Base-by-base conservation (phyloP, 495 filamentous ascomycete species). In the Pseudoneurospora amorphoporcata region DNA sequence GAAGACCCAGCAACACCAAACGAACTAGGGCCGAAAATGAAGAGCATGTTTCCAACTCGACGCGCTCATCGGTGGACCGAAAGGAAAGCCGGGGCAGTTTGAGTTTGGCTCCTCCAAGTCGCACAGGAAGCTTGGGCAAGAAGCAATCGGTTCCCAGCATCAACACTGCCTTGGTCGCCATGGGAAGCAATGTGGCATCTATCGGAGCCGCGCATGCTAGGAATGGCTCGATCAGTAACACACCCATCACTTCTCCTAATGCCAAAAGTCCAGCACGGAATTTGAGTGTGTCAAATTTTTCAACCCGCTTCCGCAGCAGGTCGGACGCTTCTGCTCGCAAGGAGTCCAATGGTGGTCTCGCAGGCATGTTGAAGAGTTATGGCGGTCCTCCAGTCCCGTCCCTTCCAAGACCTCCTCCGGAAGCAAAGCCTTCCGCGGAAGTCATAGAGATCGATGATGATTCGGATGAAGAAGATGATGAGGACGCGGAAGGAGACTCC, bases 221-320 rank as follows among this genome's bases (percentile, higher is more conserved):
- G 35, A 88, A 86, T 73, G 84, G 87, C 39, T 89, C 90, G 8
- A 82, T 90, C 70, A 91, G 87, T 53, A 77, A 76, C 5, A 84
- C 87, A 17, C 77, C 84, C 38, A 77, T 84, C 1, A 85, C 83
- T 40, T 86, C 89, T 16, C 87, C 87, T 8, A 65, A 65, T 12
- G 53, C 53, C 2, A 86, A 82, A 73, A 85, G 84, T 74, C 82
- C 84, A 8, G 23, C 53, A 65, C 53, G 53, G 53, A 65, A 65
- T 68, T 75, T 88, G 40, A 81, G 81, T 37, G 80, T 88, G 16
- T 23, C 23, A 23, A 87, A 84, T 3, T 65, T 65, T 14, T 7
- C 90, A 68, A 86, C 82, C 61, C 90, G 93, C 45, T 83, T 82
- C 6, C 86, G 93, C 77, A 95, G 92, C 82, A 90, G 87, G 77